phyloP scores from a whole-genome alignment of 1,139 yeast species.

The Blastobotrys ciferrii region DNA sequence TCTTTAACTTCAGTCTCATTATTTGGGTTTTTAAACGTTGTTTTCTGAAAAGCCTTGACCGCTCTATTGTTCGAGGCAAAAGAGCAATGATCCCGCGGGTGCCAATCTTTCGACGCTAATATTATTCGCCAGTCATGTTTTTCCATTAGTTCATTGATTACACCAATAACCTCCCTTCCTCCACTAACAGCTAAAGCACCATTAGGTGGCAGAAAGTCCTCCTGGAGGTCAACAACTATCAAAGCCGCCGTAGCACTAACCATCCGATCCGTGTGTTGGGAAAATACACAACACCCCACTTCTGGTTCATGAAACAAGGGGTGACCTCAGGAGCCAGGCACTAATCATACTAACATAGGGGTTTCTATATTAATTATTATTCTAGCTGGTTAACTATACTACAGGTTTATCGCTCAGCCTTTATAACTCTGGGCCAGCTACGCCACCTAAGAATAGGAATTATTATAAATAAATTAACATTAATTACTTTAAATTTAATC shows the following conservation, averaged over 20 bases:
- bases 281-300: too few species aligned
- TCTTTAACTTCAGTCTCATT: conserved; percentile 27
- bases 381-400: too few species aligned
- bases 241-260: conserved; percentile 53
- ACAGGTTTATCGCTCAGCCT: too few species aligned
- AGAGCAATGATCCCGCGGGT: conserved; percentile 72
- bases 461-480: too few species aligned
- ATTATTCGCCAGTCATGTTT: conserved; percentile 57
- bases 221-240: conserved; percentile 75
- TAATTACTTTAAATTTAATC: too few species aligned
- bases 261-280: not conserved
- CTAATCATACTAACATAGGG: too few species aligned
- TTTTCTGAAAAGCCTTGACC: conserved; percentile 50
- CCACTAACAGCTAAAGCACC: conserved; percentile 73
- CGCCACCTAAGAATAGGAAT: too few species aligned
- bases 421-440: too few species aligned
- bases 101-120: conserved; percentile 87
- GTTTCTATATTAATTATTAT: too few species aligned
- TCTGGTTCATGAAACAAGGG: too few species aligned
- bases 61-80: conserved; percentile 68
- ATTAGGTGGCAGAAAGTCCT: conserved; percentile 75
- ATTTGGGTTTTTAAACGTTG: conserved; percentile 52
- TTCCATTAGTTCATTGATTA: conserved; percentile 46
- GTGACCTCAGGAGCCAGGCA: too few species aligned
- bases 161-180: conserved; percentile 60